Percentiles rank a stretch among this genome's conserved stretches.
phyloP scores from a whole-genome alignment of 495 filamentous ascomycete genomes.

The Neurospora sp. region DNA sequence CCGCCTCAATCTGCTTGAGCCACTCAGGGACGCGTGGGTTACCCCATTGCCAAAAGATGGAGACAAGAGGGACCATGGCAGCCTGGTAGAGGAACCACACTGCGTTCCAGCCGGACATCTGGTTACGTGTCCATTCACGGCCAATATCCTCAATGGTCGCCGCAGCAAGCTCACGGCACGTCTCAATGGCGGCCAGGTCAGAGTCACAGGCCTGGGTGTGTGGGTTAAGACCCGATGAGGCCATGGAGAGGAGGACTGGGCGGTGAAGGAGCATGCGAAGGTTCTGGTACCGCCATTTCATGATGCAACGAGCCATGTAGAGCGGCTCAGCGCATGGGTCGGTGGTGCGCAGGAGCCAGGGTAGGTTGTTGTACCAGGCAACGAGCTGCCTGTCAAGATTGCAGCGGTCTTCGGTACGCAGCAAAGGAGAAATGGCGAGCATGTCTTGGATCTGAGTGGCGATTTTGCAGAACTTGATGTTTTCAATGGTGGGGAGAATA shows the following conservation, averaged over 20 bases:
- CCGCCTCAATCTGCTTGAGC: constrained; percentile 58
- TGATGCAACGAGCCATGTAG: constrained; percentile 58
- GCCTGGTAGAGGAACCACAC: constrained; percentile 80
- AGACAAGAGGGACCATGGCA: constrained; percentile 65
- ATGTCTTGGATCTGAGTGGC: constrained; percentile 68
- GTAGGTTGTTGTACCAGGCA: constrained; percentile 62
- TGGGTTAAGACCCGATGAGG: constrained; percentile 50
- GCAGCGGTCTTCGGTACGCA: constrained; percentile 53
- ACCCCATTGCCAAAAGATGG: constrained; percentile 55
- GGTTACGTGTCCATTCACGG: constrained; percentile 55
- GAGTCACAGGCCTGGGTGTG: constrained; percentile 50
- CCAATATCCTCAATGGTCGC: constrained; percentile 63
- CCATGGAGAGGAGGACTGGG: constrained; percentile 60
- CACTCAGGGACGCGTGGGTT: constrained; percentile 44
- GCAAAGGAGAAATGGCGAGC: constrained; percentile 56
- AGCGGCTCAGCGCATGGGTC: constrained; percentile 63
- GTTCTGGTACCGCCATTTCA: constrained; percentile 76
- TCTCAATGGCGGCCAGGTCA: constrained; percentile 58
- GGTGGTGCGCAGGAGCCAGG: constrained; percentile 57
- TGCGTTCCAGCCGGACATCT: constrained; percentile 72
- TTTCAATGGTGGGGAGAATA: constrained; percentile 63
- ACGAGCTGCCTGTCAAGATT: constrained; percentile 58
- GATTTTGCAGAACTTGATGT: constrained; percentile 73
- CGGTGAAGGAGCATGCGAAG: constrained; percentile 72
- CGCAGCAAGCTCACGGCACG: constrained; percentile 58